Base-by-base conservation (phyloP, 164 flowering plant species). In the Protea cynaroides region DNA sequence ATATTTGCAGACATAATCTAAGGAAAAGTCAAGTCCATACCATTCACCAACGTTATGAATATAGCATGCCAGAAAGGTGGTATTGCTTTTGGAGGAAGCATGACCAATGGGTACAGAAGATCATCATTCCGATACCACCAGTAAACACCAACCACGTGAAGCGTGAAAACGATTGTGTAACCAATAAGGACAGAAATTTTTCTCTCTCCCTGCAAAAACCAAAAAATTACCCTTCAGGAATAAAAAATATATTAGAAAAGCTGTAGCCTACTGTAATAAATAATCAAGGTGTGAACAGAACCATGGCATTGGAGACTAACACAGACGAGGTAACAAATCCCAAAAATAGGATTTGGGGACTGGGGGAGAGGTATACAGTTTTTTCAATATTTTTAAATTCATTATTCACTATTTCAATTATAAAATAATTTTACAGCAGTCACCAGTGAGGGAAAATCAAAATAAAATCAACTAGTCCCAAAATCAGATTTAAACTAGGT, bases 11-110 rank as follows among this genome's bases (percentile, higher is more conserved):
- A 52, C 47, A 55, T 60, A 50, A 56, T 15, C 9, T 15, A n/a
- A 51, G 25, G 10, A 11, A 25, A 34, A 22, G 43, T 52, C 24
- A 52, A 66, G 47, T 47, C 34, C 65, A 58, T 66, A 95, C 97
- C 99, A 69, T 95, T 95, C 65, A 90, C 96, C 88, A 90, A 76
- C 71, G 92, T 95, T 71, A 90, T 88, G 69, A 95, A 95, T 63
- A 95, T 79, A 18, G 97, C 96, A 75, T 92, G 96, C 99, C 97
- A 92, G 58, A 92, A 95, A 24, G 97, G 99, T 59, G 97, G 99
- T 65, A 92, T 90, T 36, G 79, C 76, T 75, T 86, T 95, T 53
- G 98, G 97, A 67, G 97, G 99, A 66, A 87, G 83, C 97, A 95
- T 87, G 66, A 88, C 65, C 72, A 95, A 76, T 43, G 97, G 97